Conservation (phyloP, 176 grass and related monocot species). For the Alopecurus myosuroides region DNA sequence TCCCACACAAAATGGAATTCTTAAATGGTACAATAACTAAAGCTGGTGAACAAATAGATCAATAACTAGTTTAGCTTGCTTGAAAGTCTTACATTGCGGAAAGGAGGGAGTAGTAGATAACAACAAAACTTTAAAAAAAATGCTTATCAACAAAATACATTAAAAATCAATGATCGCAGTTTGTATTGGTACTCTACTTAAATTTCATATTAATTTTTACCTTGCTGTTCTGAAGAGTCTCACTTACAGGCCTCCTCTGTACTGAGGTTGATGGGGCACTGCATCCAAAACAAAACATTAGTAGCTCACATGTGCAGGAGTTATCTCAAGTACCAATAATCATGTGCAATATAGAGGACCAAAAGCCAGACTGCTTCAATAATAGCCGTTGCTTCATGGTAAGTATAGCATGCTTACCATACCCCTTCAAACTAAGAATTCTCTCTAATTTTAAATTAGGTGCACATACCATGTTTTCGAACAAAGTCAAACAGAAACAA, state of each 20-base stretch:
- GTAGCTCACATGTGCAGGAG: constrained; percentile 15
- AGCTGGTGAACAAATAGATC: neutral
- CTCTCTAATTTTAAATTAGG: constrained; percentile 13
- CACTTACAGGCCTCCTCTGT: constrained; percentile 30
- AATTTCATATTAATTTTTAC: neutral
- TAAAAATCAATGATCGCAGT: neutral
- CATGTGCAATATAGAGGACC: neutral
- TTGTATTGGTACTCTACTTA: neutral
- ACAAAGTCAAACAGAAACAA: constrained; percentile 33
- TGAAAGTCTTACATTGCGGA: no score
- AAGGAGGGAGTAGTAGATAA: neutral
- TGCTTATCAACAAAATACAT: neutral
- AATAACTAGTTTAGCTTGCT: no score
- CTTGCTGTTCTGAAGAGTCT: constrained; percentile 45
- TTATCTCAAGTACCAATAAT: constrained; percentile 13
- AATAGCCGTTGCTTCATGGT: neutral
- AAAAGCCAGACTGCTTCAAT: constrained; percentile 8
- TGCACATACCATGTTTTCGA: constrained; percentile 43
- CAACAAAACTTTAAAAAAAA: neutral
- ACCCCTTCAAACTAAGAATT: neutral
- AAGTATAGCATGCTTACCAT: constrained; percentile 18
- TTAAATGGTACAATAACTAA: neutral
- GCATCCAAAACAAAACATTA: constrained; percentile 38
- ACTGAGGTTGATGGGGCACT: constrained; percentile 29
- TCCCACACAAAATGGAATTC: neutral